Base-by-base conservation (phyloP, 163 green algal species). In the Picocystis sp. region DNA sequence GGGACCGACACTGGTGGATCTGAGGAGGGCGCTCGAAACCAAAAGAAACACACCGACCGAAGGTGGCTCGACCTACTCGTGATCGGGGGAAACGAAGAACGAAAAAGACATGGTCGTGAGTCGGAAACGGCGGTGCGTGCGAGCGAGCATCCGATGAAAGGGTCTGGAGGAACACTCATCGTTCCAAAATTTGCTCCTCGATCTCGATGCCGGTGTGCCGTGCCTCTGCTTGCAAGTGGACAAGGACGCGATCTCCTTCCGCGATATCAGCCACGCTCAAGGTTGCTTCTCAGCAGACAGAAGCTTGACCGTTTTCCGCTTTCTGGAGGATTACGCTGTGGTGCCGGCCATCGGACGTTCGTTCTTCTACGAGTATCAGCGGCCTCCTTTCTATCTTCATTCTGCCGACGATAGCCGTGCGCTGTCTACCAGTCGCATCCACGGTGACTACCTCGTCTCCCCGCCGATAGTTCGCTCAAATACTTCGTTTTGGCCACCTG, bases 291-390 rank as follows among this genome's bases (percentile, higher is more conserved):
- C 17, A 38, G 12, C 48, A 50, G 21, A 25, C 9, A 25, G 9
- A 24, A 50, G 21, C 9, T 78, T 73, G 33, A 95, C 86, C 6
- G 86, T 95, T 65, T 65, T 95, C 86, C 11, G 83, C 86, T 54
- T 95, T 94, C 56, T 95, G 85, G 50, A 93, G 67, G 33, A 93
- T 55, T 1, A 78, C 59, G 52, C 71, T 80, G 69, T 79, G 67
- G 13, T 10, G 13, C 54, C 47, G 33, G 92, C 73, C 70, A 94
- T 57, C 2, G 80, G 81, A 8, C 83, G 60, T 94, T 85, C 24
- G 81, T 66, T 2, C 24, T 15, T 60, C 38, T 33, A 59, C 29
- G 22, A 24, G 35, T 22, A 46, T 14, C 21, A 47, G 13, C 11
- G 43, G 23, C 55, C 29, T 14, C 8, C 53, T 22, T 22, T 59